Evolutionary conservation across 1,139 yeast species (phyloP).

Genomic region (Candida anutae): DNA sequence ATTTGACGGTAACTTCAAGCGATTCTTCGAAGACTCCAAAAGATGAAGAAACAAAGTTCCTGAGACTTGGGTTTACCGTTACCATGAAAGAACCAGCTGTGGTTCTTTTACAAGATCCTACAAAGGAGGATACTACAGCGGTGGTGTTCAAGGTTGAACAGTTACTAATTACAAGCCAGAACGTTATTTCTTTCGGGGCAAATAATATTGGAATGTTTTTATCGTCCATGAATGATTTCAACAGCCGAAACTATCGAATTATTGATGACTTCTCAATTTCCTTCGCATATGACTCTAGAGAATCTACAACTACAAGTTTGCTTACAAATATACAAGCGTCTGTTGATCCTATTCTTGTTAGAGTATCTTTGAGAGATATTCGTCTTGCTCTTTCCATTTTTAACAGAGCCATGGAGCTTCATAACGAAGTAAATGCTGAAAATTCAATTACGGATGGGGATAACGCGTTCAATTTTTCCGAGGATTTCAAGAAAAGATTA

Average conservation of each 20-base stretch:
- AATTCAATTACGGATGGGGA: slow-evolving; percentile 10
- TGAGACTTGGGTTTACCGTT: slow-evolving; percentile 45
- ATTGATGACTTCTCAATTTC: slow-evolving; percentile 86
- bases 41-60: slow-evolving; percentile 1
- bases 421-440: slow-evolving; percentile 21
- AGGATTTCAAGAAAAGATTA: slow-evolving; percentile 51
- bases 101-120: slow-evolving; percentile 74
- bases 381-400: slow-evolving; percentile 69
- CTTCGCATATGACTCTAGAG: slow-evolving; percentile 64
- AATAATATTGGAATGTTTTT: slow-evolving; percentile 83
- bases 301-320: slow-evolving; percentile 48
- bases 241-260: slow-evolving; percentile 56
- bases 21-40: slow-evolving; percentile 6
- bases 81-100: slow-evolving; percentile 76
- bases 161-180: slow-evolving; percentile 61
- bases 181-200: slow-evolving; percentile 57
- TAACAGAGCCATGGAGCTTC: slow-evolving; percentile 60
- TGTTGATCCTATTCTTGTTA: slow-evolving; percentile 71
- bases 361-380: slow-evolving; percentile 84
- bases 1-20: slow-evolving; percentile 2
- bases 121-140: slow-evolving; percentile 67
- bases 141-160: slow-evolving; percentile 86
- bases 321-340: slow-evolving; percentile 62
- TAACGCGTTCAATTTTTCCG: slow-evolving; percentile 38
- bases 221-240: slow-evolving; percentile 62